Percentiles rank a stretch among this genome's conserved stretches.
Evolutionary conservation across 208 protist genomes (phyloP).

Genomic region (Trypanosoma congolense): DNA sequence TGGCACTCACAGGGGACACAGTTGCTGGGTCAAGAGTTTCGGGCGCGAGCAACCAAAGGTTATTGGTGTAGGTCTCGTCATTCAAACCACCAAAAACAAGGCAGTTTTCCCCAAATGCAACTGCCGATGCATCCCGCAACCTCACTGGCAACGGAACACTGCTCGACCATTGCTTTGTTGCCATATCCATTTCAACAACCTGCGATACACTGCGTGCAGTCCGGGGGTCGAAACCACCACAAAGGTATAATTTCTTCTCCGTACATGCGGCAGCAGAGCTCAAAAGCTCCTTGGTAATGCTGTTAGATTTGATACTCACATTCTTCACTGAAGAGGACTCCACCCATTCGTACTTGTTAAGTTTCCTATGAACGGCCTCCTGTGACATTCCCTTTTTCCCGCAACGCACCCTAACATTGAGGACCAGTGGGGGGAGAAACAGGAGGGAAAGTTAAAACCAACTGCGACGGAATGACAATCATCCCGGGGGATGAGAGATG

Average conservation of each 20-base stretch:
- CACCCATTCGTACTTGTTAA: conserved; percentile 29
- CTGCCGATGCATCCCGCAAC: conserved; percentile 22
- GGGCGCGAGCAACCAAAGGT: conserved; percentile 30
- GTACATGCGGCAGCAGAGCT: conserved; percentile 19
- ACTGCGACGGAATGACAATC: no score
- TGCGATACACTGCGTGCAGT: conserved; percentile 24
- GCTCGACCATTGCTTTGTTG: conserved; percentile 28
- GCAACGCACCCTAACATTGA: conserved; percentile 1
- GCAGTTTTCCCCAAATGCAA: conserved; percentile 34
- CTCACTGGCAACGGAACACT: conserved; percentile 21
- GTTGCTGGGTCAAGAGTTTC: not conserved
- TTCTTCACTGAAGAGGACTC: conserved; percentile 15
- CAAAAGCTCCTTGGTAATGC: conserved; percentile 17
- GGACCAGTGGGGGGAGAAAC: conserved; percentile 8
- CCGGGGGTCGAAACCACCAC: conserved; percentile 32
- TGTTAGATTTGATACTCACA: not conserved
- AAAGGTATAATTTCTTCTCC: conserved; percentile 26
- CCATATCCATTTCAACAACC: conserved; percentile 29
- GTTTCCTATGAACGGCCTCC: conserved; percentile 22
- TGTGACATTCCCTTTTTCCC: conserved; percentile 3
- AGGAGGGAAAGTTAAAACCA: conserved; percentile 15
- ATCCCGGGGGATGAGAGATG: no score
- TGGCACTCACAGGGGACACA: conserved; percentile 4
- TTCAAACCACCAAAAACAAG: conserved; percentile 38
- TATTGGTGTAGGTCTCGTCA: conserved; percentile 26